Percentiles rank a stretch among this genome's conserved stretches.
Evolutionary conservation across 176 grass and related monocot species (phyloP).

Genomic region (Phragmites australis): DNA sequence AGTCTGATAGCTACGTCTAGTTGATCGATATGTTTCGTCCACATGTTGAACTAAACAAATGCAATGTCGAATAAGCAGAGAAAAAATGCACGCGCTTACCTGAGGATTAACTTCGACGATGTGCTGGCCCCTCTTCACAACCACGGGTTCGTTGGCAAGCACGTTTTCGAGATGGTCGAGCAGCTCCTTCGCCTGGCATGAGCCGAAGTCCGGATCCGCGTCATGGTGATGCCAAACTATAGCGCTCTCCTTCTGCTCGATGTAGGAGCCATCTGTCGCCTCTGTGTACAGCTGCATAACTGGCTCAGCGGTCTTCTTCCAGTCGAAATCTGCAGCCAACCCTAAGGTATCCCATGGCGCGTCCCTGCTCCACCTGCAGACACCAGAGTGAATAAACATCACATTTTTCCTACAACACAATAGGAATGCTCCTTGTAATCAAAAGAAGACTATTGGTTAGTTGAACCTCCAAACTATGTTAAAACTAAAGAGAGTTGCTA

Average conservation of each 20-base stretch:
- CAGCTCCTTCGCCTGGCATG: constrained; percentile 91
- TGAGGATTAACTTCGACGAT: constrained; percentile 95
- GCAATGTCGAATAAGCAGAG: neutral
- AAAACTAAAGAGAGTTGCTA: no score
- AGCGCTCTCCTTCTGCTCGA: constrained; percentile 78
- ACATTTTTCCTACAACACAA: neutral
- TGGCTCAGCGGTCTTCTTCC: constrained; percentile 71
- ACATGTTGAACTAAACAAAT: constrained; percentile 22
- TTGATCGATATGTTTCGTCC: constrained; percentile 38
- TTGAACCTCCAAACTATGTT: neutral
- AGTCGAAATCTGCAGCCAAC: constrained; percentile 55
- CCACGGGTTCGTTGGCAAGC: constrained; percentile 88
- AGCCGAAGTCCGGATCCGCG: constrained; percentile 91
- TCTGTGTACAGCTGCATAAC: constrained; percentile 80
- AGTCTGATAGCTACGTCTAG: constrained; percentile 43
- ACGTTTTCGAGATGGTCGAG: constrained; percentile 90
- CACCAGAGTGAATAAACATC: neutral
- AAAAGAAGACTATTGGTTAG: neutral
- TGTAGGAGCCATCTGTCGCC: constrained; percentile 69
- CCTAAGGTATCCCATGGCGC: constrained; percentile 59
- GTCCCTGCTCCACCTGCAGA: constrained; percentile 73
- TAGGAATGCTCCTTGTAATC: constrained; percentile 2
- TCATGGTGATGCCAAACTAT: constrained; percentile 92
- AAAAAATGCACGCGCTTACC: constrained; percentile 53
- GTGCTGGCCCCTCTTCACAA: constrained; percentile 86